These are phyloP conservation scores for Comarum palustre DNA, from an alignment of 306 rosid genomes.

Conservation along the genomic window DNA sequence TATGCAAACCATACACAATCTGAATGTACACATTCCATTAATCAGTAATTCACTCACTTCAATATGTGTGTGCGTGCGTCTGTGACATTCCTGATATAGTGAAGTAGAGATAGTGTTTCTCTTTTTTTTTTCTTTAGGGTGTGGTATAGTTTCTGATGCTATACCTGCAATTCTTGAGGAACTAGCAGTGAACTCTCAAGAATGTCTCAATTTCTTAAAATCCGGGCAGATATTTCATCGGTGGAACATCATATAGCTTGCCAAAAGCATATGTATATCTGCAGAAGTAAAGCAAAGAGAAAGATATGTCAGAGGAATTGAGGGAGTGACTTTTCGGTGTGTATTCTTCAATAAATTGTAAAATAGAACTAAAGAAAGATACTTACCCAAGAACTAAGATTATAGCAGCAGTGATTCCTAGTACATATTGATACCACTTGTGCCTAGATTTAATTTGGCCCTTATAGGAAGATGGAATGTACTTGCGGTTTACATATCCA, in stretches of 20 bases:
- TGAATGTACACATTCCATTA: background rate
- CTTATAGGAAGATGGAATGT: conserved; percentile 60
- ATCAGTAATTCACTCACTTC: conserved; percentile 5
- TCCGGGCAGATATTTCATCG: background rate
- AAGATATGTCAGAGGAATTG: background rate
- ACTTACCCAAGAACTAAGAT: conserved; percentile 58
- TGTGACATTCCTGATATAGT: conserved; percentile 4
- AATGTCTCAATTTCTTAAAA: conserved; percentile 16
- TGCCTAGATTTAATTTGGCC: conserved; percentile 50
- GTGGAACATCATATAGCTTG: conserved; percentile 26
- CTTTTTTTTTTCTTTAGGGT: background rate
- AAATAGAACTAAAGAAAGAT: background rate
- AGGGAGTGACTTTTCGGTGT: background rate
- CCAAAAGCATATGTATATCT: conserved; percentile 44
- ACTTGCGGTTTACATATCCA: conserved; percentile 59
- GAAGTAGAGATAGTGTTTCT: conserved; percentile 14
- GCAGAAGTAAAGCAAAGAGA: conserved; percentile 24
- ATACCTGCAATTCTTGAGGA: conserved; percentile 32
- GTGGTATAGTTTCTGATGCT: conserved; percentile 18
- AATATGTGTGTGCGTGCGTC: conserved; percentile 6
- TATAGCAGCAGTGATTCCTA: conserved; percentile 35
- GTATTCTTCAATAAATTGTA: background rate
- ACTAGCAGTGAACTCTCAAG: conserved; percentile 18
- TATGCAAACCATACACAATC: conserved; percentile 5
- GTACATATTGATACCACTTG: conserved; percentile 61